These are phyloP conservation scores for Lomentospora prolificans DNA, from an alignment of 2,329 filamentous ascomycete genomes.

Conservation along the genomic window DNA sequence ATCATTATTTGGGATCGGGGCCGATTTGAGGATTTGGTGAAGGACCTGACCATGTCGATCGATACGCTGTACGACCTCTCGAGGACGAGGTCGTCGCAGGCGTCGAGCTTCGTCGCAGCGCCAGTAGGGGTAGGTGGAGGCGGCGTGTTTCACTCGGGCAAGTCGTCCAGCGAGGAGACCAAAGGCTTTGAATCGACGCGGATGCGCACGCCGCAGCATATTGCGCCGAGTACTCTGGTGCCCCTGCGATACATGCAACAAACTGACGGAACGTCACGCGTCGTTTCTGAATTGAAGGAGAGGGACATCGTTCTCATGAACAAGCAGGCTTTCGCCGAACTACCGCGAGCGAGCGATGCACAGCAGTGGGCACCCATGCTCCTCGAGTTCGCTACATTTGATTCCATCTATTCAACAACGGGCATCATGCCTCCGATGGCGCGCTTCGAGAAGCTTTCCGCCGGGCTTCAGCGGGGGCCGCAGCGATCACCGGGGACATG, in stretches of 20 bases:
- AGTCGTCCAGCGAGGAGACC: constrained; percentile 31
- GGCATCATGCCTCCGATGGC: constrained; percentile 55
- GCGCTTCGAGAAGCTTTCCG: constrained; percentile 53
- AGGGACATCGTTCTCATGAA: constrained; percentile 29
- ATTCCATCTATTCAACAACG: constrained; percentile 50
- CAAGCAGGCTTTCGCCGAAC: constrained; percentile 25
- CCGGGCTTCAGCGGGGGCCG: constrained; percentile 45
- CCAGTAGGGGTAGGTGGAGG: constrained; percentile 16
- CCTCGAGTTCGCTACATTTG: constrained; percentile 60
- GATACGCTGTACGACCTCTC: constrained; percentile 73
- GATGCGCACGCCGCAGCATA: constrained; percentile 51
- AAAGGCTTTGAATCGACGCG: constrained; percentile 48
- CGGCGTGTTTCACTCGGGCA: constrained; percentile 17
- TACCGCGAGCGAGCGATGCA: neutral
- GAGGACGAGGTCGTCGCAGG: constrained; percentile 45
- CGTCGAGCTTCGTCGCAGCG: constrained; percentile 11
- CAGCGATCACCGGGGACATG: constrained; percentile 44
- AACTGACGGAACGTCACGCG: constrained; percentile 15
- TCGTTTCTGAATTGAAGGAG: constrained; percentile 2
- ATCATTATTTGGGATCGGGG: constrained; percentile 57
- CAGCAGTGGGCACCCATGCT: constrained; percentile 37
- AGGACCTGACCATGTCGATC: constrained; percentile 66
- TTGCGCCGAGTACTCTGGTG: constrained; percentile 44
- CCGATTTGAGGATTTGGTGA: constrained; percentile 66
- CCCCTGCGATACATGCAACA: constrained; percentile 33